phyloP scores from a whole-genome alignment of 2,329 filamentous ascomycete genomes.

The Fusarium heterosporum region DNA sequence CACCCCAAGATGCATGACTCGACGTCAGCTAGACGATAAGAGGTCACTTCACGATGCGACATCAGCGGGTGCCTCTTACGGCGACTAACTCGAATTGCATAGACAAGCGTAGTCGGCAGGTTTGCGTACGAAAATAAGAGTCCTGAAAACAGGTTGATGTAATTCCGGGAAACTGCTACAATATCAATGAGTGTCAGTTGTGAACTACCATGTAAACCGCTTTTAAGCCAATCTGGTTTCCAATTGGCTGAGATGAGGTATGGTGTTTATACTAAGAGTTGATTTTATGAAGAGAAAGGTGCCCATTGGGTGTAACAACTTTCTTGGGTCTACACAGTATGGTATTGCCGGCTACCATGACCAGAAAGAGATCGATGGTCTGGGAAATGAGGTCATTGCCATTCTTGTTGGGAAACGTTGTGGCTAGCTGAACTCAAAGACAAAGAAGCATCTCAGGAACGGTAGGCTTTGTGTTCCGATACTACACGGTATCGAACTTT shows the following conservation, averaged over 20 bases:
- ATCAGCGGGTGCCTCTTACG: background rate
- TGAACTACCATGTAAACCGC: too few relatives aligned
- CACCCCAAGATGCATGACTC: slow-evolving; percentile 31
- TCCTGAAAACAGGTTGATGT: background rate
- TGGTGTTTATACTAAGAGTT: too few relatives aligned
- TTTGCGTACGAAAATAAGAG: background rate
- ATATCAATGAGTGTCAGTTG: background rate
- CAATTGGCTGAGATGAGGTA: too few relatives aligned
- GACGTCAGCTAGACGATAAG: slow-evolving; percentile 35
- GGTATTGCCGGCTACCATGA: background rate
- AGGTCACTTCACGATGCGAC: slow-evolving; percentile 9
- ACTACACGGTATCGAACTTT: background rate
- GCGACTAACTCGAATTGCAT: background rate
- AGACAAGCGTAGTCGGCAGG: background rate
- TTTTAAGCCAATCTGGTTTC: too few relatives aligned
- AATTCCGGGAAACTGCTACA: background rate
- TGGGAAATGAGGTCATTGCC: background rate
- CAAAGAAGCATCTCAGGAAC: slow-evolving; percentile 2
- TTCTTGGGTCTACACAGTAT: background rate
- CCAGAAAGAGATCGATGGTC: background rate
- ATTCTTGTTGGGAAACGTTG: background rate
- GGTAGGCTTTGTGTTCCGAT: background rate
- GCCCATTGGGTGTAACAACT: too few relatives aligned
- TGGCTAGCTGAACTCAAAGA: slow-evolving; percentile 15
- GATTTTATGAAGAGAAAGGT: too few relatives aligned